A percentile compares a stretch with the other conserved stretches of the same genome.
phyloP scores from a whole-genome alignment of 495 filamentous ascomycete species.

The Platismatia glauca region DNA sequence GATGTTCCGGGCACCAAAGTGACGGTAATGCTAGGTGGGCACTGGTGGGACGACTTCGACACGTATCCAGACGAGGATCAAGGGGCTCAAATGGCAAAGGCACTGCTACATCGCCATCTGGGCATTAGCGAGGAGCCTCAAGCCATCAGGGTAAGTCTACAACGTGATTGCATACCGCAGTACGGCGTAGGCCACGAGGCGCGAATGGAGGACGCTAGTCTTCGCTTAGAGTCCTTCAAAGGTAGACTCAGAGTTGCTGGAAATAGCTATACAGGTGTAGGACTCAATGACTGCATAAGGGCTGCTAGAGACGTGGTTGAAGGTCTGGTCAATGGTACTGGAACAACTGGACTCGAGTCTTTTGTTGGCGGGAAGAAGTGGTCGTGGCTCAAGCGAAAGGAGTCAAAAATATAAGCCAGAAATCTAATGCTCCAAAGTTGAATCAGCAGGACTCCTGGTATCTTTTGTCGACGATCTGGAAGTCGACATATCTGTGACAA shows the following conservation, averaged over 20 bases:
- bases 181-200: slow-evolving; percentile 67
- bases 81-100: slow-evolving; percentile 57
- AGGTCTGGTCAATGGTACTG: slow-evolving; percentile 26
- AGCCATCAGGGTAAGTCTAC: slow-evolving; percentile 50
- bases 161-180: slow-evolving; percentile 80
- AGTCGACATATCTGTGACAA: not conserved
- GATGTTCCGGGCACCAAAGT: slow-evolving; percentile 65
- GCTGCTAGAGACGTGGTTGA: slow-evolving; percentile 37
- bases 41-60: slow-evolving; percentile 71
- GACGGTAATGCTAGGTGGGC: slow-evolving; percentile 91
- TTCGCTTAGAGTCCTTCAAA: slow-evolving; percentile 49
- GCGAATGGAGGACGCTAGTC: slow-evolving; percentile 51
- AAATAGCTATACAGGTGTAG: slow-evolving; percentile 58
- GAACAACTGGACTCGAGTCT: slow-evolving; percentile 30
- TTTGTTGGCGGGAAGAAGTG: slow-evolving; percentile 20
- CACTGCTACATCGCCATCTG: slow-evolving; percentile 64
- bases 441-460: not conserved
- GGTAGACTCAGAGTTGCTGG: slow-evolving; percentile 68
- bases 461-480: not conserved
- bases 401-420: not conserved
- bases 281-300: slow-evolving; percentile 57
- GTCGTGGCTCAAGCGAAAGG: slow-evolving; percentile 4
- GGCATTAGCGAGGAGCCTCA: slow-evolving; percentile 51
- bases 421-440: not conserved
- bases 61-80: slow-evolving; percentile 51